Percentiles rank a stretch among this genome's conserved stretches.
These are phyloP conservation scores for Mortierella sp. DNA, from an alignment of 371 early-diverging fungal genomes.

Conservation along the genomic window DNA sequence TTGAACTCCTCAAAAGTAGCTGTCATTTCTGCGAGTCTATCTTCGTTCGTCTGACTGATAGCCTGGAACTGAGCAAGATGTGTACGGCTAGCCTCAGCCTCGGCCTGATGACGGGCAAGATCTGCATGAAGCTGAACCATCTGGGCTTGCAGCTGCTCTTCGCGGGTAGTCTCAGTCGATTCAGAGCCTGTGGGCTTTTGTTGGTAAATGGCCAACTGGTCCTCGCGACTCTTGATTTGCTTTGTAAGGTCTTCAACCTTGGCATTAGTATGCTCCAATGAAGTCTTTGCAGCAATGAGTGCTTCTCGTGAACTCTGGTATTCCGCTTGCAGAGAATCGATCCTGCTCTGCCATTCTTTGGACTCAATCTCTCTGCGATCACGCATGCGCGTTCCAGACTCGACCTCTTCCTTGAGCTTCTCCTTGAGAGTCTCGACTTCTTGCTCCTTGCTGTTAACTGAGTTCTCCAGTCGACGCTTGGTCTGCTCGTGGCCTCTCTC, in stretches of 20 bases:
- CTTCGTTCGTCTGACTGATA: conserved; percentile 63
- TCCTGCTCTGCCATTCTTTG: conserved; percentile 55
- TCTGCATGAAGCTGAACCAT: conserved; percentile 43
- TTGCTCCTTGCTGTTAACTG: conserved; percentile 58
- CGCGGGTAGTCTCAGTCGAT: conserved; percentile 34
- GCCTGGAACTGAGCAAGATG: conserved; percentile 67
- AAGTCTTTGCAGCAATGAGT: conserved; percentile 54
- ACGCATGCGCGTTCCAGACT: conserved; percentile 35
- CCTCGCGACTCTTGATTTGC: conserved; percentile 60
- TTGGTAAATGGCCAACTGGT: conserved; percentile 51
- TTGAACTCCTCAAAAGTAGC: conserved; percentile 63
- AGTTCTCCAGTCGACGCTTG: conserved; percentile 58
- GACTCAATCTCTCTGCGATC: conserved; percentile 56
- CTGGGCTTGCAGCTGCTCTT: conserved; percentile 49
- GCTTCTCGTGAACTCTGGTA: conserved; percentile 54
- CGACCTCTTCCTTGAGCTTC: conserved; percentile 54
- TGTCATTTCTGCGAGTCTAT: conserved; percentile 59
- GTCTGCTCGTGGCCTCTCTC: conserved; percentile 57
- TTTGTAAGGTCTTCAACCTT: conserved; percentile 63
- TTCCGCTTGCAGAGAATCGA: conserved; percentile 51
- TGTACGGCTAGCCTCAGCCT: conserved; percentile 56
- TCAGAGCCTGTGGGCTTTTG: conserved; percentile 37
- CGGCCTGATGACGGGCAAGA: conserved; percentile 49
- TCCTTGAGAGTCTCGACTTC: conserved; percentile 58
- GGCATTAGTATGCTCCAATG: conserved; percentile 53